Conservation (phyloP, 2,329 filamentous ascomycete species). For the Camptophora hylomeconis region DNA sequence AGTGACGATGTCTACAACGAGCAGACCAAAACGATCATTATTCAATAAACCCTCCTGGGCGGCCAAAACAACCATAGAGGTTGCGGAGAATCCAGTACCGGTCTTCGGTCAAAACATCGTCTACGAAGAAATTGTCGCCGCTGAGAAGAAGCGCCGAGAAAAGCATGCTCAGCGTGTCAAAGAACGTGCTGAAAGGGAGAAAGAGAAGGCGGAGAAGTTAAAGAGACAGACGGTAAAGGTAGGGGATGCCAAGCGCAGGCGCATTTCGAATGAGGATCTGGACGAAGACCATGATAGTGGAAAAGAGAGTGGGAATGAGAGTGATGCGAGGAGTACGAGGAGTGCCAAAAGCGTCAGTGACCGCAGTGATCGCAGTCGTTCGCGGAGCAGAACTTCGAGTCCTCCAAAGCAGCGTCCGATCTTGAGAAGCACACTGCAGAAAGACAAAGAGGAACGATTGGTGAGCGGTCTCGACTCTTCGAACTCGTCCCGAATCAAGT, state of each 20-base stretch:
- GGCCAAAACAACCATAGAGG: slow-evolving; percentile 4
- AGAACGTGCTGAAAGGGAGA: slow-evolving; percentile 14
- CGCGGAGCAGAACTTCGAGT: background rate
- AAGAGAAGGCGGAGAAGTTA: slow-evolving; percentile 17
- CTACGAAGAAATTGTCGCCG: slow-evolving; percentile 32
- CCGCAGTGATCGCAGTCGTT: background rate
- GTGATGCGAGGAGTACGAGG: too few relatives aligned
- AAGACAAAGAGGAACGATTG: slow-evolving; percentile 6
- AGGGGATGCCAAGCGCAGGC: slow-evolving; percentile 20
- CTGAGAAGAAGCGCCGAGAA: slow-evolving; percentile 21
- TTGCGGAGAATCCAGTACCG: slow-evolving; percentile 23
- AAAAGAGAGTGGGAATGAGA: too few relatives aligned
- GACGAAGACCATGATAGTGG: slow-evolving; percentile 21
- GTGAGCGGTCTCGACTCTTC: slow-evolving; percentile 3
- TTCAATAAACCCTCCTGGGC: slow-evolving; percentile 45
- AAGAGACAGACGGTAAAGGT: slow-evolving; percentile 5
- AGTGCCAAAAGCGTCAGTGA: background rate
- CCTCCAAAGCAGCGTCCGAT: slow-evolving; percentile 3
- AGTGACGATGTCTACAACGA: too few relatives aligned
- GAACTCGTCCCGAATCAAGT: background rate
- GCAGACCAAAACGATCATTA: slow-evolving; percentile 38
- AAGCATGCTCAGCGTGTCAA: slow-evolving; percentile 6
- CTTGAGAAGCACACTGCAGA: slow-evolving; percentile 9
- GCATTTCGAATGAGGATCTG: slow-evolving; percentile 17
- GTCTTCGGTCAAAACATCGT: slow-evolving; percentile 38